Conservation (phyloP, 2,329 filamentous ascomycete genomes). For the Atkinsonella hypoxylon region DNA sequence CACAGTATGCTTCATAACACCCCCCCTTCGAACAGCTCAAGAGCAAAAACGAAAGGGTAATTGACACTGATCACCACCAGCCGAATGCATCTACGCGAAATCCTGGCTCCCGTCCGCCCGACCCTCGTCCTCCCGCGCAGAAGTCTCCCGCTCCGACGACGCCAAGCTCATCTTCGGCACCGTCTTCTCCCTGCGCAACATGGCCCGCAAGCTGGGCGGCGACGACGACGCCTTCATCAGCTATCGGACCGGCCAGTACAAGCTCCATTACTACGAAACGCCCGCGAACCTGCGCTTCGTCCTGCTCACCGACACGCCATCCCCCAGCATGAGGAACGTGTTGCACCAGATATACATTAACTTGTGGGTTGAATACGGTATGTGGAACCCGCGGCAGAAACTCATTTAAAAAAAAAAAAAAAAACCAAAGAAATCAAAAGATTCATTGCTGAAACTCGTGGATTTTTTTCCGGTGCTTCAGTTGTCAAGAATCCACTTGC, state of each 20-base stretch:
- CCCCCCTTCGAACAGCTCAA: neutral
- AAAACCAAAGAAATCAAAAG: neutral
- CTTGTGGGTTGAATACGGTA: conserved; percentile 90
- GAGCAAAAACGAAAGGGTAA: neutral
- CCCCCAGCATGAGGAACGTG: conserved; percentile 83
- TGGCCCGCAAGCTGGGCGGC: conserved; percentile 89
- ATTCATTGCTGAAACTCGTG: neutral
- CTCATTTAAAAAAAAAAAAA: neutral
- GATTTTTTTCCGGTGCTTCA: conserved; percentile 15
- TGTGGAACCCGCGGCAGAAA: conserved; percentile 15
- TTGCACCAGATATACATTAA: conserved; percentile 98
- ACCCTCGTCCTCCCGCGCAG: conserved; percentile 29
- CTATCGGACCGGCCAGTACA: conserved; percentile 89
- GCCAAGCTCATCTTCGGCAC: conserved; percentile 96
- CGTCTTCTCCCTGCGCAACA: conserved; percentile 91
- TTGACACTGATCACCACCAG: conserved; percentile 35
- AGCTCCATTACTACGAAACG: conserved; percentile 98
- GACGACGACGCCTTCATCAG: conserved; percentile 91
- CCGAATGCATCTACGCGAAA: conserved; percentile 93
- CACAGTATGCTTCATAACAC: conserved; percentile 62
- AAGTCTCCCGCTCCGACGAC: conserved; percentile 54
- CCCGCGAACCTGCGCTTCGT: conserved; percentile 92
- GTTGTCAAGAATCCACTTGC: conserved; percentile 61
- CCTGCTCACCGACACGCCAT: conserved; percentile 84
- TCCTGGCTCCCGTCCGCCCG: conserved; percentile 54